Percentiles rank a stretch among this genome's conserved stretches.
phyloP scores from a whole-genome alignment of 2,329 filamentous ascomycete genomes.

The Colletotrichum magnum region DNA sequence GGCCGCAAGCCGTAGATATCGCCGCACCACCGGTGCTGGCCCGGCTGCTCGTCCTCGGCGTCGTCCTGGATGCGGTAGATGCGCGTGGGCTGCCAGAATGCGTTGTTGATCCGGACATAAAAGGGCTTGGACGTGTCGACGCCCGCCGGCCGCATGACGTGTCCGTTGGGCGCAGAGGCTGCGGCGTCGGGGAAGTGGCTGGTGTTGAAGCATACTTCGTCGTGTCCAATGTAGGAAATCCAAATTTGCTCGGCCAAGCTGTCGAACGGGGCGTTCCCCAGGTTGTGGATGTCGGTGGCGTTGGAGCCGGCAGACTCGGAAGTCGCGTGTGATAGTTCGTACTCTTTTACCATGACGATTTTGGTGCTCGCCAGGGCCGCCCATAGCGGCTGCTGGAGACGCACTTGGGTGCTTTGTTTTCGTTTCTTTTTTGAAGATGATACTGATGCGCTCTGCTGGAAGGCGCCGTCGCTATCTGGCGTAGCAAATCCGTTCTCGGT shows the following conservation, averaged over 20 bases:
- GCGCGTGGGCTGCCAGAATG: constrained; percentile 83
- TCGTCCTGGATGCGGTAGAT: constrained; percentile 68
- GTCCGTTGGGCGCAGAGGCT: constrained; percentile 45
- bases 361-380: constrained; percentile 95
- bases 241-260: constrained; percentile 80
- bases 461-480: constrained; percentile 67
- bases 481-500: constrained; percentile 65
- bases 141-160: constrained; percentile 58
- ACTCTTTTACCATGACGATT: constrained; percentile 94
- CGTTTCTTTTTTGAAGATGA: constrained; percentile 84
- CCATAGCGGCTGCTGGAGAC: constrained; percentile 93
- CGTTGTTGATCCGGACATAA: constrained; percentile 83
- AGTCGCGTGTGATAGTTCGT: constrained; percentile 84
- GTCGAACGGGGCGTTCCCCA: constrained; percentile 82
- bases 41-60: constrained; percentile 45
- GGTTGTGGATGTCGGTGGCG: constrained; percentile 82
- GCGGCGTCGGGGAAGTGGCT: constrained; percentile 70
- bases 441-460: constrained; percentile 67
- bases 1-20: constrained; percentile 79
- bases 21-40: constrained; percentile 75
- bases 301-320: constrained; percentile 81
- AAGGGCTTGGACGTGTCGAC: constrained; percentile 82
- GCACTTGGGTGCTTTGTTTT: constrained; percentile 91
- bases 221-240: constrained; percentile 84
- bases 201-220: constrained; percentile 83